Base-by-base conservation (phyloP, 805 yeast genomes). In the Ogataea corticis region DNA sequence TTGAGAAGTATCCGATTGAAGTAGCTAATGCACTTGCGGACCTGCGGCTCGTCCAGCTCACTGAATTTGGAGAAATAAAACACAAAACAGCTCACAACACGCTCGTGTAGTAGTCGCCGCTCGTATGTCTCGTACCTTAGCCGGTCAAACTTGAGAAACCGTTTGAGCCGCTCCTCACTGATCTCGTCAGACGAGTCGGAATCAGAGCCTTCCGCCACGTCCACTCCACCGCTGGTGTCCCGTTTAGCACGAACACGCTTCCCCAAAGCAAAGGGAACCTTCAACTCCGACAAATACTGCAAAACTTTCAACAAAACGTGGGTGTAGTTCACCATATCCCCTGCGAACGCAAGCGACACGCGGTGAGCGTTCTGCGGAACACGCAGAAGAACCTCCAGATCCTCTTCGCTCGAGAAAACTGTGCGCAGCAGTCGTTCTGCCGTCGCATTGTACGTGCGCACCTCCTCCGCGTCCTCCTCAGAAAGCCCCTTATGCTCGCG, bases 1-100 rank as follows among this genome's bases (percentile, higher is more conserved):
- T 80, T 73, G 38, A 84, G 82, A 52, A 89, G 80, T 1, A 88
- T 65, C 25, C 87, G 70, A 58, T 87, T 88, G 57, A 90, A 81
- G 58, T 79, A 92, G 0, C 84, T 70, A 7, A 94, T 59, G 10
- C 85, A 82, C 38, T 76, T 73, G 52, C 81, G 82, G 36, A 92
- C 67, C 39, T 82, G 83, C 11, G 67, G 72, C 43, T 80, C 80
- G 1, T 75, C 64, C 29, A 91, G 63, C 46, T 88, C 96, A 41
- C 68, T 70, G 59, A 73, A 88, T 48, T 83, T 71, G 7, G 76
- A 67, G 33, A 92, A 70, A 46, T 76, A 79, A 41, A 74, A 75
- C 44, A 87, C 76, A 57, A 84, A 88, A 0, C 89, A 75, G 35
- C 82, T 74, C 2, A 92, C 77, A 1, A 83, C 79, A 0, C 72